A percentile compares a stretch with the other conserved stretches of the same genome.
Conservation (phyloP, 805 yeast species). For the Debaryomyces maramus region DNA sequence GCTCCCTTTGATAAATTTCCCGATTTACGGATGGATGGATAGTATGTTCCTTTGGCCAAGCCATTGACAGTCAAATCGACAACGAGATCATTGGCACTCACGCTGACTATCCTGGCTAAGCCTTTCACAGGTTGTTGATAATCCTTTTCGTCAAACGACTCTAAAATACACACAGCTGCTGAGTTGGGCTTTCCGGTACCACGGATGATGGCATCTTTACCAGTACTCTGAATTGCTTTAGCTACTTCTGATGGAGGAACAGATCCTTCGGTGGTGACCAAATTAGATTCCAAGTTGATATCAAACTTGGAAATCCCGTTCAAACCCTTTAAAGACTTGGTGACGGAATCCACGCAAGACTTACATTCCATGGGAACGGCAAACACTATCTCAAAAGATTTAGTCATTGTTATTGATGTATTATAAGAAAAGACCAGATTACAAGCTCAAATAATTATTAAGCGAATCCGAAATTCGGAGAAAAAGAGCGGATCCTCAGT, state of each 20-base stretch:
- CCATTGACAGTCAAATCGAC: constrained; percentile 83
- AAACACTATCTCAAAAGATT: constrained; percentile 65
- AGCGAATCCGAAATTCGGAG: too few relatives aligned
- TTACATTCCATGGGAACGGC: constrained; percentile 85
- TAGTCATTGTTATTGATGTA: too few relatives aligned
- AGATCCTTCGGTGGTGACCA: constrained; percentile 67
- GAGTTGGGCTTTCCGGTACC: constrained; percentile 86
- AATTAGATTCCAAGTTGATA: constrained; percentile 57
- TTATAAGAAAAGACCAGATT: too few relatives aligned
- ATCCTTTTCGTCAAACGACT: constrained; percentile 57
- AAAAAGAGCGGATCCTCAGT: too few relatives aligned
- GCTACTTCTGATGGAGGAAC: constrained; percentile 78
- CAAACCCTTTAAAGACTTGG: constrained; percentile 50
- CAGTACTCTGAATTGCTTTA: constrained; percentile 64
- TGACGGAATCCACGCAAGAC: constrained; percentile 63
- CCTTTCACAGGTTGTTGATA: constrained; percentile 70
- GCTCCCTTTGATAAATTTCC: constrained; percentile 83
- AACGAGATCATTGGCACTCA: constrained; percentile 51
- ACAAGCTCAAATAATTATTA: too few relatives aligned
- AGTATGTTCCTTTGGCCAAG: constrained; percentile 61
- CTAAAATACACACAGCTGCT: constrained; percentile 90
- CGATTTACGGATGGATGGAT: constrained; percentile 62
- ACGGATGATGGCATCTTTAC: constrained; percentile 87
- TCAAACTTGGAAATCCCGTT: constrained; percentile 52
- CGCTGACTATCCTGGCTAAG: constrained; percentile 78